A percentile compares a stretch with the other conserved stretches of the same genome.
Evolutionary conservation across 371 early-diverging fungal genomes (phyloP).

Genomic region (Actinomortierella wolfii): DNA sequence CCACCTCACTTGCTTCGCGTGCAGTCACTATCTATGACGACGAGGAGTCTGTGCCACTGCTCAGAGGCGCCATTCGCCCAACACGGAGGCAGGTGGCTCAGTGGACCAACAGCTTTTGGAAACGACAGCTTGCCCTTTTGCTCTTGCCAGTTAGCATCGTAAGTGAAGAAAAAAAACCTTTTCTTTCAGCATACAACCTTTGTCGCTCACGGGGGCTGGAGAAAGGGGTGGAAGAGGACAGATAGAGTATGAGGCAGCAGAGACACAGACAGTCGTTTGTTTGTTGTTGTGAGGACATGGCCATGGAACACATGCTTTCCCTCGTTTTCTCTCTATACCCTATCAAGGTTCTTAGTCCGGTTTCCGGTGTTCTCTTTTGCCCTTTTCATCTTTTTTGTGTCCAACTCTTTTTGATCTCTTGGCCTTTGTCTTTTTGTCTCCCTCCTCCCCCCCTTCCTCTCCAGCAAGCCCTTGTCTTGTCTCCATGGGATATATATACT

Average conservation of each 20-base stretch:
- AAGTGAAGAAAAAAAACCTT: constrained; percentile 9
- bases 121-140: constrained; percentile 46
- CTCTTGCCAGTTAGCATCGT: constrained; percentile 52
- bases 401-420: constrained; percentile 1
- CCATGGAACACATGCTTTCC: too few species aligned
- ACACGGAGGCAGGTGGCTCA: constrained; percentile 48
- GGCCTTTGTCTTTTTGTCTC: not conserved
- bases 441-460: not conserved
- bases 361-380: not conserved
- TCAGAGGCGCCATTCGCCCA: constrained; percentile 46
- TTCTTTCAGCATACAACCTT: not conserved
- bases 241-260: not conserved
- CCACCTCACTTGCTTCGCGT: constrained; percentile 41
- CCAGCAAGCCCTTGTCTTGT: constrained; percentile 38
- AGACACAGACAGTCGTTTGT: too few species aligned
- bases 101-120: constrained; percentile 56
- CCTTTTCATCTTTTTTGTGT: not conserved
- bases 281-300: too few species aligned
- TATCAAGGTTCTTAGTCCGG: too few species aligned
- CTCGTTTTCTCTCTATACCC: too few species aligned
- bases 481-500: too few species aligned
- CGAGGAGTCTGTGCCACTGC: constrained; percentile 51
- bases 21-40: constrained; percentile 46
- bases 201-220: not conserved
- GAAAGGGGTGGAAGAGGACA: not conserved